Percentiles rank a stretch among this genome's conserved stretches.
phyloP scores from a whole-genome alignment of 441 rosid species.

The Adansonia grandidieri region DNA sequence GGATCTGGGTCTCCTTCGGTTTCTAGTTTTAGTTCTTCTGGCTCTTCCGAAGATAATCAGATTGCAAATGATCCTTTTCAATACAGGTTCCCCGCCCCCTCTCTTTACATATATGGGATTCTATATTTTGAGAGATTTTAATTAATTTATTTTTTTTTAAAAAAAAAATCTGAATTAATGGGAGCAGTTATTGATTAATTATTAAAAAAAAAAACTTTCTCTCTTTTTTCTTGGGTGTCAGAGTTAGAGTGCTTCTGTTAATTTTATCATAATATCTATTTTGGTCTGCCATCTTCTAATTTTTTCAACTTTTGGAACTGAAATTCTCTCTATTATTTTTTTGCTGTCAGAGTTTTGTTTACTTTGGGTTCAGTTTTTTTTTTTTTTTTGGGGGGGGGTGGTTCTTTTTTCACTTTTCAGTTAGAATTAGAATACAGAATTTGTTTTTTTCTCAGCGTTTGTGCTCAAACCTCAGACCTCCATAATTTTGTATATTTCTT shows the following conservation, averaged over 20 bases:
- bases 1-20: slow-evolving; percentile 67
- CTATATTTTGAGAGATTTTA: background rate
- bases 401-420: background rate
- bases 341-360: slow-evolving; percentile 9
- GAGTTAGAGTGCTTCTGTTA: slow-evolving; percentile 8
- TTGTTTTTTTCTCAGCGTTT: background rate
- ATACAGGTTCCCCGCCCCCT: slow-evolving; percentile 47
- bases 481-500: background rate
- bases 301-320: slow-evolving; percentile 24
- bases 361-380: background rate
- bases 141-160: background rate
- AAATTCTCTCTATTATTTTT: slow-evolving; percentile 10
- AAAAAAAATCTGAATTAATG: background rate
- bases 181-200: slow-evolving; percentile 10
- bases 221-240: slow-evolving; percentile 18
- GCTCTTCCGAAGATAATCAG: slow-evolving; percentile 74
- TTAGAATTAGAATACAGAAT: background rate
- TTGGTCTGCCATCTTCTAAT: slow-evolving; percentile 2
- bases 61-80: slow-evolving; percentile 46
- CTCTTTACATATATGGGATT: background rate
- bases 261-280: background rate
- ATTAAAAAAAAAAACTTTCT: background rate
- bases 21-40: slow-evolving; percentile 84
- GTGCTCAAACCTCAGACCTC: background rate
- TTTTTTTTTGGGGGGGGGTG: no score